A percentile compares a stretch with the other conserved stretches of the same genome.
phyloP scores from a whole-genome alignment of 495 filamentous ascomycete genomes.

The Trypethelium eluteriae region DNA sequence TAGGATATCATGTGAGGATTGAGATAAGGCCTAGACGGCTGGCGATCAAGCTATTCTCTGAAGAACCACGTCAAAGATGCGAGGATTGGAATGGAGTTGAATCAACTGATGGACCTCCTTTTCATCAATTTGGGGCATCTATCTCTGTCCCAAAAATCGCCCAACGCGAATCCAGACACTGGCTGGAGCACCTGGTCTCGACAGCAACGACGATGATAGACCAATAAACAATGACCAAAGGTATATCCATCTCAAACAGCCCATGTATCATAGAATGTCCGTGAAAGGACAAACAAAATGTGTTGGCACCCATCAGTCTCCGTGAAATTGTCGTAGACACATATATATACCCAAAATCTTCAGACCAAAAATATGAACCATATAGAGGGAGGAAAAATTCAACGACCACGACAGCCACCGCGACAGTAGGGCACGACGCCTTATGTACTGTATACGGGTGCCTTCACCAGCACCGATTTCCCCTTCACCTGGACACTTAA shows the following conservation, averaged over 20 bases:
- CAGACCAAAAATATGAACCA: not conserved
- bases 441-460: constrained; percentile 58
- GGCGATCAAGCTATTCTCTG: too few relatives aligned
- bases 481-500: constrained; percentile 78
- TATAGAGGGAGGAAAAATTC: not conserved
- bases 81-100: not conserved
- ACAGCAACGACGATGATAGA: not conserved
- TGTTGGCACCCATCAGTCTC: not conserved
- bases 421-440: not conserved
- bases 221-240: not conserved
- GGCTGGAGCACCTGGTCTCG: not conserved
- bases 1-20: not conserved
- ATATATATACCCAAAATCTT: not conserved
- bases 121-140: not conserved
- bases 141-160: not conserved
- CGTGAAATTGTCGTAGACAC: not conserved
- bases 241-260: constrained; percentile 6
- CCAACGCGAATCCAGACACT: not conserved
- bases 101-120: not conserved
- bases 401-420: not conserved
- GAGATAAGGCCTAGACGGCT: too few relatives aligned
- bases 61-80: not conserved
- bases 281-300: not conserved
- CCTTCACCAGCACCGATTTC: constrained; percentile 74
- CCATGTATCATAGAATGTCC: not conserved